Evolutionary conservation across 805 yeast species (phyloP).

Genomic region (Jamesozyma hellenica): DNA sequence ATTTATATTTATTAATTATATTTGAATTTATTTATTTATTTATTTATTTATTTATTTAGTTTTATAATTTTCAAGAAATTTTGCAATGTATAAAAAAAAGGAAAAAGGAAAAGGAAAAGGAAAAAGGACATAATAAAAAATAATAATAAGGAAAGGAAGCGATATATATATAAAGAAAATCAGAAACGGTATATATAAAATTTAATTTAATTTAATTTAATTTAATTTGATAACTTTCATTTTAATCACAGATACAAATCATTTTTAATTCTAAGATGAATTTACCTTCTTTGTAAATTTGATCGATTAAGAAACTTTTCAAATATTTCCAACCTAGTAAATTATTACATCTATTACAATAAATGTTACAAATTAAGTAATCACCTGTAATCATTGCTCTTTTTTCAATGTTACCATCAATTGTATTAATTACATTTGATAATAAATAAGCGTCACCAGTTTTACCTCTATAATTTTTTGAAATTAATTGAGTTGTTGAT

Average conservation of each 20-base stretch:
- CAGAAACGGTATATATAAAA: too few relatives aligned
- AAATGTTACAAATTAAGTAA: conserved; percentile 46
- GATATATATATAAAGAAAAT: too few relatives aligned
- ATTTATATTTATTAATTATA: too few relatives aligned
- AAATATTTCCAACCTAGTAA: conserved; percentile 61
- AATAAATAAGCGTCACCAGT: conserved; percentile 52
- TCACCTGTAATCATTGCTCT: conserved; percentile 52
- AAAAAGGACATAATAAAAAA: too few relatives aligned
- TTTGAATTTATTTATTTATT: too few relatives aligned
- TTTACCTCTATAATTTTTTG: conserved; percentile 42
- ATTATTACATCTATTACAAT: conserved; percentile 44
- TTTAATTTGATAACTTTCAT: too few relatives aligned
- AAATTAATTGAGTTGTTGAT: conserved; percentile 24
- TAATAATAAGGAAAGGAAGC: too few relatives aligned
- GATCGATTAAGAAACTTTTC: conserved; percentile 35
- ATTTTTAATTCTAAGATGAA: conserved; percentile 41
- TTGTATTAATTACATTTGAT: conserved; percentile 38
- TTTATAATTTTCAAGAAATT: too few relatives aligned
- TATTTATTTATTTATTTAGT: too few relatives aligned
- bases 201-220: too few relatives aligned
- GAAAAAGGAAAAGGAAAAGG: too few relatives aligned
- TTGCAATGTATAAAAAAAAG: too few relatives aligned
- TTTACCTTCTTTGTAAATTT: conserved; percentile 52
- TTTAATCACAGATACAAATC: conserved; percentile 16
- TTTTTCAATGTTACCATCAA: conserved; percentile 29